phyloP scores from a whole-genome alignment of 1,139 yeast species.

The Debaryomyces sp. region DNA sequence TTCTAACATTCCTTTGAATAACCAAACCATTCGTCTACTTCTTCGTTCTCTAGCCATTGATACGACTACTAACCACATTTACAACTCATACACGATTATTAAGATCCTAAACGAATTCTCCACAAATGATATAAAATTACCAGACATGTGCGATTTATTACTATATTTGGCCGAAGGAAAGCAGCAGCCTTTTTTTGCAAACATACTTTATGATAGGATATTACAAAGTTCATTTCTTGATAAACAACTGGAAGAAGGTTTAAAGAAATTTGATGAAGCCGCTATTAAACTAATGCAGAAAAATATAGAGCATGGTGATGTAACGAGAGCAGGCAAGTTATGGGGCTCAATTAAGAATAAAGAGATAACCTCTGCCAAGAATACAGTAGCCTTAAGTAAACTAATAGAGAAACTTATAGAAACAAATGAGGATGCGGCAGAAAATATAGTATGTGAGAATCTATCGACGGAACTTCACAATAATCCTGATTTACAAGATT shows the following conservation, averaged over 20 bases:
- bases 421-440: background rate
- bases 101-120: constrained; percentile 10
- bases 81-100: constrained; percentile 11
- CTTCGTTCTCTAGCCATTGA: constrained; percentile 13
- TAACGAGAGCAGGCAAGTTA: constrained; percentile 4
- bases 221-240: background rate
- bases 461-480: constrained; percentile 4
- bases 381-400: background rate
- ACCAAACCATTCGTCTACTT: constrained; percentile 9
- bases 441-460: background rate
- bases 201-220: constrained; percentile 16
- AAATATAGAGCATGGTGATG: constrained; percentile 8
- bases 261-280: background rate
- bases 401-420: background rate
- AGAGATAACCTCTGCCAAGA: no score
- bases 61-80: constrained; percentile 10
- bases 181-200: constrained; percentile 17
- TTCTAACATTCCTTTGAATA: constrained; percentile 5
- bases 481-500: constrained; percentile 13
- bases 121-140: constrained; percentile 9
- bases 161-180: constrained; percentile 10
- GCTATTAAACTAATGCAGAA: background rate
- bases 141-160: constrained; percentile 14
- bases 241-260: background rate
- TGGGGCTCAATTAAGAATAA: background rate